Evolutionary conservation across 805 yeast species (phyloP).

Genomic region (Candida ficus): DNA sequence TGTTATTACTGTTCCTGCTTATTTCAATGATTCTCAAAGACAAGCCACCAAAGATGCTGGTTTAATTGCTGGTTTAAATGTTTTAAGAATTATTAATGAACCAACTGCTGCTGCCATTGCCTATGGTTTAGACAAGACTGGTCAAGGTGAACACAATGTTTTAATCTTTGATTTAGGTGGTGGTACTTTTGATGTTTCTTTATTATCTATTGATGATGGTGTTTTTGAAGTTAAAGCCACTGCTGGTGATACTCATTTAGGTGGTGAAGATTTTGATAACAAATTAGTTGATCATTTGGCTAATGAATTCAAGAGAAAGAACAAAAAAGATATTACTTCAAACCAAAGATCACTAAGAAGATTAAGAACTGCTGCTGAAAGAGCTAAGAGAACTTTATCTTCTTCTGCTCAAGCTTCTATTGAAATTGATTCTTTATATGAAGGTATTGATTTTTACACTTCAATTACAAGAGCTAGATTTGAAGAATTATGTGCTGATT

Average conservation of each 20-base stretch:
- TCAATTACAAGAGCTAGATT: slow-evolving; percentile 98
- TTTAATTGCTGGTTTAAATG: slow-evolving; percentile 92
- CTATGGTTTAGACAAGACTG: slow-evolving; percentile 75
- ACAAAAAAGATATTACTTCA: slow-evolving; percentile 87
- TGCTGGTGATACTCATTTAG: slow-evolving; percentile 77
- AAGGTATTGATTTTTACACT: slow-evolving; percentile 97
- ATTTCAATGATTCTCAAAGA: slow-evolving; percentile 96
- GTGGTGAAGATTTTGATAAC: slow-evolving; percentile 99
- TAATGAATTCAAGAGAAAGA: slow-evolving; percentile 95
- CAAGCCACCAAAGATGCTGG: slow-evolving; percentile 99
- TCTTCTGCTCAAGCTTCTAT: slow-evolving; percentile 95
- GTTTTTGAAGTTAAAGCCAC: slow-evolving; percentile 97
- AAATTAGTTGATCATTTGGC: slow-evolving; percentile 92
- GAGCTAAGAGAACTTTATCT: slow-evolving; percentile 98
- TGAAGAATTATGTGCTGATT: slow-evolving; percentile 95
- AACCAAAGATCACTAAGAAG: slow-evolving; percentile 98
- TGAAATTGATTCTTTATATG: slow-evolving; percentile 93
- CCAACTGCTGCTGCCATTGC: slow-evolving; percentile 99
- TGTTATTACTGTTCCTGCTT: slow-evolving; percentile 94
- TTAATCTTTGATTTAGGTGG: slow-evolving; percentile 96
- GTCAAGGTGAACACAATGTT: slow-evolving; percentile 77
- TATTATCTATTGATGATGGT: slow-evolving; percentile 91
- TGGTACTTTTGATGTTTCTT: slow-evolving; percentile 98
- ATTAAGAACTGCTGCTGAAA: slow-evolving; percentile 97
- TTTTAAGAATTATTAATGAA: slow-evolving; percentile 91